These are phyloP conservation scores for Hanseniaspora guilliermondii DNA, from an alignment of 805 yeast genomes.

Conservation along the genomic window DNA sequence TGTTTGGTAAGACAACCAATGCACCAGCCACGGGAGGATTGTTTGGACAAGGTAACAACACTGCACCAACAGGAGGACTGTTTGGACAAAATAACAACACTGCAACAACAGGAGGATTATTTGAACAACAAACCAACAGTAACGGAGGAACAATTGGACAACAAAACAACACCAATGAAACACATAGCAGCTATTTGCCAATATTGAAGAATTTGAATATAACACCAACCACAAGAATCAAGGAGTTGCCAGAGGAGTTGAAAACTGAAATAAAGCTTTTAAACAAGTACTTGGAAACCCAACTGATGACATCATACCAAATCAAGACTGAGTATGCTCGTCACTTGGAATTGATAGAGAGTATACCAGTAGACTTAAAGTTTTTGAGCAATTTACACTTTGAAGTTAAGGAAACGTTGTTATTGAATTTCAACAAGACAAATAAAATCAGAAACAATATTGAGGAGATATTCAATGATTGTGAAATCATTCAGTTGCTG, in stretches of 20 bases:
- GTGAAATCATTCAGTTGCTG: constrained; percentile 42
- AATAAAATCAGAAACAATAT: constrained; percentile 35
- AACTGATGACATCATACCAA: constrained; percentile 58
- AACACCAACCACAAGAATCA: constrained; percentile 63
- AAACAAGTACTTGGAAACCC: constrained; percentile 60
- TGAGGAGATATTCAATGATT: constrained; percentile 32
- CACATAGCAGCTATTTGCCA: constrained; percentile 29
- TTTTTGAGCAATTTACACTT: constrained; percentile 50
- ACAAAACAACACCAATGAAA: not conserved
- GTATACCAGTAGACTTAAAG: constrained; percentile 62
- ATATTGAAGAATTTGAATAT: constrained; percentile 37
- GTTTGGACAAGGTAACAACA: constrained; percentile 16
- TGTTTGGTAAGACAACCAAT: constrained; percentile 31
- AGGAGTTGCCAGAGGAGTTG: constrained; percentile 59
- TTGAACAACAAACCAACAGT: not conserved
- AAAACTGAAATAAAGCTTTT: constrained; percentile 58
- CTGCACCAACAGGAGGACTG: not conserved
- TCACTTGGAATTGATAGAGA: constrained; percentile 51
- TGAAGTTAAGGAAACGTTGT: constrained; percentile 52
- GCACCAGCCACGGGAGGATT: constrained; percentile 16
- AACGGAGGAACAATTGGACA: not conserved
- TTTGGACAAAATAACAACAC: not conserved
- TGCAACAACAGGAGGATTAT: not conserved
- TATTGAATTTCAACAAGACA: constrained; percentile 36
- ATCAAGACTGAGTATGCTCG: constrained; percentile 48